A percentile compares a stretch with the other conserved stretches of the same genome.
These are phyloP conservation scores for Senna tora DNA, from an alignment of 306 rosid species.

Conservation along the genomic window DNA sequence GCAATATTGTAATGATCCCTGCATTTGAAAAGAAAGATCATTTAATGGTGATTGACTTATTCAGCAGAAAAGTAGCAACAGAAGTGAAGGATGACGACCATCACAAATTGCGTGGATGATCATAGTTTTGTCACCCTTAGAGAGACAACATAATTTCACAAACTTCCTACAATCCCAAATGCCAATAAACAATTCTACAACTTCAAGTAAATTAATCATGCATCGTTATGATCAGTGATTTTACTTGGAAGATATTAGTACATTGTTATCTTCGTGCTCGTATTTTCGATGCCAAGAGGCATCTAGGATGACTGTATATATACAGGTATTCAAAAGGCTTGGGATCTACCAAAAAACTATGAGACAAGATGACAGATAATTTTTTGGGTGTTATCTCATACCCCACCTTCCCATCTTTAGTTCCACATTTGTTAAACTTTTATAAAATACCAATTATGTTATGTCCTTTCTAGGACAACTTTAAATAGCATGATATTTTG, in stretches of 20 bases:
- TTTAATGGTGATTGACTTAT: background rate
- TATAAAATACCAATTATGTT: background rate
- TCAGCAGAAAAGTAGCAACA: slow-evolving; percentile 2
- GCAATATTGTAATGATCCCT: slow-evolving; percentile 79
- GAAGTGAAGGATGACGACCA: slow-evolving; percentile 1
- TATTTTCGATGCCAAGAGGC: background rate
- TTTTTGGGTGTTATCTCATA: background rate
- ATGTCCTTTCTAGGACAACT: background rate
- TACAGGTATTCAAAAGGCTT: background rate
- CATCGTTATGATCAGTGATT: background rate
- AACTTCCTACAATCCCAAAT: background rate
- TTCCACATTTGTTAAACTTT: background rate
- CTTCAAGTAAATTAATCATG: background rate
- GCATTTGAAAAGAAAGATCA: slow-evolving; percentile 31
- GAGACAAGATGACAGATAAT: background rate
- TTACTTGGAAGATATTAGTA: background rate
- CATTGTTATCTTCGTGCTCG: background rate
- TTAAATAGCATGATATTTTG: background rate
- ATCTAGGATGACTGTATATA: background rate
- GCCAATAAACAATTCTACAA: background rate
- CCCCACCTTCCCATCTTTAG: background rate
- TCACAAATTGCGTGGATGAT: slow-evolving; percentile 2
- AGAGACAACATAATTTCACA: background rate
- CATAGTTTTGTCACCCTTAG: background rate
- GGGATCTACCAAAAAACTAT: background rate